A percentile compares a stretch with the other conserved stretches of the same genome.
Evolutionary conservation across 306 rosid genomes (phyloP).

Genomic region (Psophocarpus tetragonolobus): DNA sequence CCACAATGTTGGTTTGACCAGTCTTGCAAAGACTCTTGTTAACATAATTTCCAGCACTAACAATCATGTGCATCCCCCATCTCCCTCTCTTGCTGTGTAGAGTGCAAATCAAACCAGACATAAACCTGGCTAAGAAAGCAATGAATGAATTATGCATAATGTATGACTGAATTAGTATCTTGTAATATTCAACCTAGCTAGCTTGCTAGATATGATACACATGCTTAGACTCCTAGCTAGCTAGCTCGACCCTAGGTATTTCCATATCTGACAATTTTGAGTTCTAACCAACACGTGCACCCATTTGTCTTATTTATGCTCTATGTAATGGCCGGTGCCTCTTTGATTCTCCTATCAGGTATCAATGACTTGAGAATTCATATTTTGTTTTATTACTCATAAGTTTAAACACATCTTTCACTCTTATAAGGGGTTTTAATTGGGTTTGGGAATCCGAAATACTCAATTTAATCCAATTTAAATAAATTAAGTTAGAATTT

Average conservation of each 20-base stretch:
- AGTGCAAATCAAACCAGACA: conserved; percentile 21
- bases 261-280: conserved; percentile 25
- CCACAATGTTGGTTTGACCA: conserved; percentile 66
- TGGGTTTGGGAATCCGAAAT: no score
- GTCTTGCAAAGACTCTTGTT: conserved; percentile 46
- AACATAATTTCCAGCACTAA: conserved; percentile 42
- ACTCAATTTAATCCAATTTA: no score
- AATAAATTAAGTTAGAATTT: no score
- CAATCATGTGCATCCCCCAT: conserved; percentile 14
- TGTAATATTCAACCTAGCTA: conserved; percentile 20
- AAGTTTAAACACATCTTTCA: background rate
- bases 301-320: conserved; percentile 22
- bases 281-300: conserved; percentile 34
- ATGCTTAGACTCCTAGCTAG: conserved; percentile 32
- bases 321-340: background rate
- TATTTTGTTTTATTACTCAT: conserved; percentile 2
- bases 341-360: background rate
- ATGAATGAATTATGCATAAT: no score
- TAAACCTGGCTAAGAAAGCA: conserved; percentile 18
- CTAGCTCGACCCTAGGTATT: conserved; percentile 31
- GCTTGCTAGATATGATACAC: conserved; percentile 1
- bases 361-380: background rate
- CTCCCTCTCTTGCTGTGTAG: background rate
- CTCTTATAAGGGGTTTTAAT: no score
- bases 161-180: conserved; percentile 15